Conservation (phyloP, 345 rosid genomes). For the Camelina hispida region DNA sequence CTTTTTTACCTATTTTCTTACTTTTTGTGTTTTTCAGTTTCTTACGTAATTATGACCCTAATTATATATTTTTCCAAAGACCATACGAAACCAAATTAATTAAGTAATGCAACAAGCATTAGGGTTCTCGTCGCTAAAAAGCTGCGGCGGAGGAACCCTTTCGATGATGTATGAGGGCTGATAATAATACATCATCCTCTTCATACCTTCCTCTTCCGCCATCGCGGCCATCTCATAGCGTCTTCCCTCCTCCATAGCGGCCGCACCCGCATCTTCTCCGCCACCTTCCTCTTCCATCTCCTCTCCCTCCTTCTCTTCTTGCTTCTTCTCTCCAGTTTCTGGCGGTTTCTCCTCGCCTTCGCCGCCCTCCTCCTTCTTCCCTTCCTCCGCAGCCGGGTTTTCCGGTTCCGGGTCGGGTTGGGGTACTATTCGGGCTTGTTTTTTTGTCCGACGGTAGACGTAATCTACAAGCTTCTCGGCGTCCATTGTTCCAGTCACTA, state of each 20-base stretch:
- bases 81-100: conserved; percentile 40
- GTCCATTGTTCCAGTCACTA: conserved; percentile 91
- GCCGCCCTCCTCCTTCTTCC: conserved; percentile 54
- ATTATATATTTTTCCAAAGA: neutral
- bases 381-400: conserved; percentile 48
- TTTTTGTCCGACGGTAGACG: conserved; percentile 77
- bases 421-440: conserved; percentile 80
- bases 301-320: conserved; percentile 36
- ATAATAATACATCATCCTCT: conserved; percentile 62
- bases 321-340: conserved; percentile 48
- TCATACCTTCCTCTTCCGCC: conserved; percentile 64
- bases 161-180: conserved; percentile 77
- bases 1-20: neutral
- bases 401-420: conserved; percentile 67
- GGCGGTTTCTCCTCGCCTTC: conserved; percentile 47
- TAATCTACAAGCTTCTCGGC: conserved; percentile 80
- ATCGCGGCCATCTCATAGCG: conserved; percentile 19
- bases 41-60: conserved; percentile 31
- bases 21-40: neutral
- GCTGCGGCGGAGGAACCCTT: conserved; percentile 82
- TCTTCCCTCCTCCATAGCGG: conserved; percentile 31
- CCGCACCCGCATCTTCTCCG: conserved; percentile 14
- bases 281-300: conserved; percentile 21
- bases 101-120: conserved; percentile 87
- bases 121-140: conserved; percentile 97